Conservation (phyloP, 1,139 yeast genomes). For the Arxiozyma slooffiae region DNA sequence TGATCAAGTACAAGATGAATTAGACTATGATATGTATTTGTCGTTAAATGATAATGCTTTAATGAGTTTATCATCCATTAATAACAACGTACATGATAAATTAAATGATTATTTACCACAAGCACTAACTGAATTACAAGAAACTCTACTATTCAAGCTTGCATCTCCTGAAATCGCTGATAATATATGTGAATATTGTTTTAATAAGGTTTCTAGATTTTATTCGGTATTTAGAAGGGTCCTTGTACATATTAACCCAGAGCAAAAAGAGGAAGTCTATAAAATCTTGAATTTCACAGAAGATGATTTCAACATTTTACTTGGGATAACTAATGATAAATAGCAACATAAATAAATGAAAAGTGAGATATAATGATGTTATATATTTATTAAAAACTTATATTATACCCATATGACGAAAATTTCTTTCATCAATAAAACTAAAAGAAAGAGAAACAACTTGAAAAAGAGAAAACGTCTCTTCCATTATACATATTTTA, state of each 20-base stretch:
- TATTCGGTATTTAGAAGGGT: constrained; percentile 45
- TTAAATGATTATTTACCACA: constrained; percentile 49
- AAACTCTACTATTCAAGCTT: constrained; percentile 42
- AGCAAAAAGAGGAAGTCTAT: constrained; percentile 19
- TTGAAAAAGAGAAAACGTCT: too few relatives aligned
- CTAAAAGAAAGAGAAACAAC: background rate
- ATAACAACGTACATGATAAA: constrained; percentile 37
- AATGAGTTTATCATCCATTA: constrained; percentile 40
- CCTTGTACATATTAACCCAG: constrained; percentile 31
- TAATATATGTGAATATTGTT: constrained; percentile 43
- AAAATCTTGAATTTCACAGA: constrained; percentile 31
- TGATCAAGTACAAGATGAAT: constrained; percentile 37
- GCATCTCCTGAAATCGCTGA: constrained; percentile 56
- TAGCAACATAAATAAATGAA: background rate
- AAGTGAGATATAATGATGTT: background rate
- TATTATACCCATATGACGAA: background rate
- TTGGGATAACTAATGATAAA: constrained; percentile 34
- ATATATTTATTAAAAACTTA: background rate
- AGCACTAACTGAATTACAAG: constrained; percentile 55
- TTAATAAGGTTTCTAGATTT: constrained; percentile 42
- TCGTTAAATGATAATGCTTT: constrained; percentile 57
- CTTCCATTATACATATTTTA: background rate
- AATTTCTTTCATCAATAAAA: background rate
- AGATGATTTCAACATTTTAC: constrained; percentile 50
- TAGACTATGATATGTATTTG: constrained; percentile 46